Base-by-base conservation (phyloP, 495 filamentous ascomycete genomes). In the Penicillium chermesinum region DNA sequence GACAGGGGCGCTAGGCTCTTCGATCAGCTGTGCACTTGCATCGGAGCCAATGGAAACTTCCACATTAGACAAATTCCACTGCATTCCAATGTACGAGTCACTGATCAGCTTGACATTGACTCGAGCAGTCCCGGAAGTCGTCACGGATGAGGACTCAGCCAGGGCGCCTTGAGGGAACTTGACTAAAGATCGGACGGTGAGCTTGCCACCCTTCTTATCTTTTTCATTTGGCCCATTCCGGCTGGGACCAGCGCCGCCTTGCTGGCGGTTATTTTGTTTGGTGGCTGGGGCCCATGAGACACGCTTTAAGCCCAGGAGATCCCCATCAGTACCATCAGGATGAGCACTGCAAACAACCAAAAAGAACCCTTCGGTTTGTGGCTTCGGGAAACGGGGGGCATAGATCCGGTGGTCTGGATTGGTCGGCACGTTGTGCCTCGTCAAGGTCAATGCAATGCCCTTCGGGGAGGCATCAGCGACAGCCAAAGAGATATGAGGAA, bases 311-410 rank as follows among this genome's bases (percentile, higher is more conserved):
- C 85, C 91, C 5, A 95, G 55, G 4, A 97, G 72, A 50, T 95
- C 89, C 2, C 65, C 71, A 50, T 91, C 89, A 7, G 61, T 70
- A 1, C 75, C 65, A 51, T 89, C 81, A 3, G 79, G 77, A 2
- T 52, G 53, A 14, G 64, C 59, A 37, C 39, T 59, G 30, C 56
- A 66, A 1, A 95, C 75, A 33, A 97, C 49, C 6, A 91, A 77
- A 63, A 97, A 96, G 79, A 82, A 97, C 1, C 94, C 91, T 64
- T 98, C 93, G 0, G 87, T 90, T 63, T 98, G 93, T 17, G 89
- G 82, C 66, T 98, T 98, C 0, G 93, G 94, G 69, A 93, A 97
- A 3, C 77, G 75, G 7, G 93, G 91, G 0, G 93, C 88, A 52
- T 82, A 95, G 50, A 95, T 84, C 27, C 83, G 76, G 55, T 75